Conservation (phyloP, 2,329 filamentous ascomycete genomes). For the Aspergillus clavatus region DNA sequence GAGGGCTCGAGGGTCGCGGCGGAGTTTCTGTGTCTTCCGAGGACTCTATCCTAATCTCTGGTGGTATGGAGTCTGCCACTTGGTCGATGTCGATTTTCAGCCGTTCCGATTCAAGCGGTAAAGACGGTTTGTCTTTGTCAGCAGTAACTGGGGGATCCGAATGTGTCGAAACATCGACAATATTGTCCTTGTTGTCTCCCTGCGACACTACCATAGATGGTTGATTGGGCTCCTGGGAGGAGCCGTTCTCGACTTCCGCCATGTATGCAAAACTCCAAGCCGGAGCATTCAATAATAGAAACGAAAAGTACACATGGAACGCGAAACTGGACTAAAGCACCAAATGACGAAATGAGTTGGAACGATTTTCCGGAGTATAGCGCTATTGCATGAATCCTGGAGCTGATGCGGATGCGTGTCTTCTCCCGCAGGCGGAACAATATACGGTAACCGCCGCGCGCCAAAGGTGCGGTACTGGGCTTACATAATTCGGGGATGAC, state of each 20-base stretch:
- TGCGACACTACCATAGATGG: slow-evolving; percentile 22
- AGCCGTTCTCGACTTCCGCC: slow-evolving; percentile 38
- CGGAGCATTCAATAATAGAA: slow-evolving; percentile 25
- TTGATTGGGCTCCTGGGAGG: slow-evolving; percentile 28
- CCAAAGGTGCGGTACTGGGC: slow-evolving; percentile 15
- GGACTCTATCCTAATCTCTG: slow-evolving; percentile 8
- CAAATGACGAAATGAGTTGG: slow-evolving; percentile 10
- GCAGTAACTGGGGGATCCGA: slow-evolving; percentile 22
- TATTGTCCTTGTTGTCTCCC: slow-evolving; percentile 26
- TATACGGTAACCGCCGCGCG: slow-evolving; percentile 16
- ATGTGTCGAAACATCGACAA: slow-evolving; percentile 24
- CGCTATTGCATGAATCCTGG: slow-evolving; percentile 2
- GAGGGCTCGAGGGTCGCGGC: slow-evolving; percentile 22
- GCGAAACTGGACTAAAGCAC: slow-evolving; percentile 18
- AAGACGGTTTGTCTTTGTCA: slow-evolving; percentile 29
- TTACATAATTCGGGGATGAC: slow-evolving; percentile 16
- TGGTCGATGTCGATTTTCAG: slow-evolving; percentile 25
- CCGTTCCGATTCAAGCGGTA: slow-evolving; percentile 26
- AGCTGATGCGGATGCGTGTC: slow-evolving; percentile 25
- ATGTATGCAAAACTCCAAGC: slow-evolving; percentile 38
- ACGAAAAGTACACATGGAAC: slow-evolving; percentile 27
- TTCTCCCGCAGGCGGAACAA: slow-evolving; percentile 23
- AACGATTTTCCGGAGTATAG: not conserved
- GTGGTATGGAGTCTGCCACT: slow-evolving; percentile 6
- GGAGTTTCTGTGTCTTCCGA: slow-evolving; percentile 19